Evolutionary conservation across 192 early-diverging fungal genomes (phyloP).

Genomic region (Podila horticola): DNA sequence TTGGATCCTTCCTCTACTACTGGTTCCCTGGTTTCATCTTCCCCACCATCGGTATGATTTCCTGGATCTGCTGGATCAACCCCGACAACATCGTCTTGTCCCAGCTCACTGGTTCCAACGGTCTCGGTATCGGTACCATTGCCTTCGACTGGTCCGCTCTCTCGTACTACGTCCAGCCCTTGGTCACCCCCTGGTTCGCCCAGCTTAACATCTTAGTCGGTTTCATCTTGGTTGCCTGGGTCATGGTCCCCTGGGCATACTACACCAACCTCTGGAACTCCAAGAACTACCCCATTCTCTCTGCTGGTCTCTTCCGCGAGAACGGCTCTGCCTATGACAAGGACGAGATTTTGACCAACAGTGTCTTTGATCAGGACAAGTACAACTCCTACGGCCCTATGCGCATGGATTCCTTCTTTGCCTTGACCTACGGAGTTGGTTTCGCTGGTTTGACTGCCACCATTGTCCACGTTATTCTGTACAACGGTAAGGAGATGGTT

Average conservation of each 20-base stretch:
- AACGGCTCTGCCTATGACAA: no score
- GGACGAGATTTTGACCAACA: no score
- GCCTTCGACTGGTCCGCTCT: conserved; percentile 66
- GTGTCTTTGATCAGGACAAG: conserved; percentile 21
- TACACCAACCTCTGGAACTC: conserved; percentile 57
- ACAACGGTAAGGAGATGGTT: conserved; percentile 74
- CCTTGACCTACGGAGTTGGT: conserved; percentile 52
- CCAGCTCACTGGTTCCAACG: conserved; percentile 54
- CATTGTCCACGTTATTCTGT: conserved; percentile 65
- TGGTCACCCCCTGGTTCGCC: conserved; percentile 52
- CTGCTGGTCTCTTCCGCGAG: no score
- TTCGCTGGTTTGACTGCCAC: conserved; percentile 61
- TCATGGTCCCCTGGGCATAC: conserved; percentile 59
- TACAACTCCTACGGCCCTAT: conserved; percentile 54
- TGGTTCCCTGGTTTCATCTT: conserved; percentile 65
- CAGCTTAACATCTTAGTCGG: conserved; percentile 56
- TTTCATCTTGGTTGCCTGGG: conserved; percentile 58
- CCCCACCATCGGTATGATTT: conserved; percentile 51
- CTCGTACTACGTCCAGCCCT: conserved; percentile 31
- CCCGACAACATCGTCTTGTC: conserved; percentile 43
- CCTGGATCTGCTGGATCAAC: conserved; percentile 58
- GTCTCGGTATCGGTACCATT: conserved; percentile 60
- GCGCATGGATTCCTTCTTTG: conserved; percentile 16
- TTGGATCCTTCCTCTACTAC: conserved; percentile 58
- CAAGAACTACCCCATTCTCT: conserved; percentile 45